These are phyloP conservation scores for Amylocystis lapponica DNA, from an alignment of 768 basidiomycete species.

Conservation along the genomic window DNA sequence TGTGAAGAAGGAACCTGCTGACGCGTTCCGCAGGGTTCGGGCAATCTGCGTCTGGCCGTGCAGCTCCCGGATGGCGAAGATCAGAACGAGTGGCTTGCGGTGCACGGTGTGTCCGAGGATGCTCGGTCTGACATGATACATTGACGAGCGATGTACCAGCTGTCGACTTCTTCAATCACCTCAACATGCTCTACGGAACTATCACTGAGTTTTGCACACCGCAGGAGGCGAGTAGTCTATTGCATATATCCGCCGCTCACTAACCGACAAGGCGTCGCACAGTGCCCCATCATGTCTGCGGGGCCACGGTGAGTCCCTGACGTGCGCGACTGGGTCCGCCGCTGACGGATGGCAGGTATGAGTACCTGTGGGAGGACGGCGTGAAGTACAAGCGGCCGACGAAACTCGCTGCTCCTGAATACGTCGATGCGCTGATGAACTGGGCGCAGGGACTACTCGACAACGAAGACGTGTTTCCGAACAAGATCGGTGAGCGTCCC, in stretches of 20 bases:
- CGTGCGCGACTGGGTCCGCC: conserved; percentile 1
- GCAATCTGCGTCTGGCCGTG: conserved; percentile 89
- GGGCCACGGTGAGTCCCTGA: conserved; percentile 67
- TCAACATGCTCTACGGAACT: conserved; percentile 99
- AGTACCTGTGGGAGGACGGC: conserved; percentile 94
- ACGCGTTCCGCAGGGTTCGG: conserved; percentile 65
- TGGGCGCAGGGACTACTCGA: conserved; percentile 94
- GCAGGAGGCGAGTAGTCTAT: conserved; percentile 60
- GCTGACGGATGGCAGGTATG: conserved; percentile 52
- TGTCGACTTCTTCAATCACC: conserved; percentile 98
- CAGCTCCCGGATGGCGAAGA: conserved; percentile 96
- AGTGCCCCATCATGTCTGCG: conserved; percentile 97
- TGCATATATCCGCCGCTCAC: background rate
- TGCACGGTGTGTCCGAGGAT: conserved; percentile 65
- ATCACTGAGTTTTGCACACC: conserved; percentile 97
- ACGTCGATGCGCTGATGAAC: conserved; percentile 98
- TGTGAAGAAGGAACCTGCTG: background rate
- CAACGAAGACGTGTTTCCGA: conserved; percentile 89
- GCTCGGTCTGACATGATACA: no score
- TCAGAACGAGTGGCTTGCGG: conserved; percentile 97
- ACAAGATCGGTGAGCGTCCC: conserved; percentile 71
- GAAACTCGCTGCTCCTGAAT: conserved; percentile 93
- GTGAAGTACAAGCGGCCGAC: conserved; percentile 82
- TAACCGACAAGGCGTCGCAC: background rate
- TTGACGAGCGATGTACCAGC: conserved; percentile 42